phyloP scores from a whole-genome alignment of 1,284 basidiomycete species.

The Puccinia polysora region DNA sequence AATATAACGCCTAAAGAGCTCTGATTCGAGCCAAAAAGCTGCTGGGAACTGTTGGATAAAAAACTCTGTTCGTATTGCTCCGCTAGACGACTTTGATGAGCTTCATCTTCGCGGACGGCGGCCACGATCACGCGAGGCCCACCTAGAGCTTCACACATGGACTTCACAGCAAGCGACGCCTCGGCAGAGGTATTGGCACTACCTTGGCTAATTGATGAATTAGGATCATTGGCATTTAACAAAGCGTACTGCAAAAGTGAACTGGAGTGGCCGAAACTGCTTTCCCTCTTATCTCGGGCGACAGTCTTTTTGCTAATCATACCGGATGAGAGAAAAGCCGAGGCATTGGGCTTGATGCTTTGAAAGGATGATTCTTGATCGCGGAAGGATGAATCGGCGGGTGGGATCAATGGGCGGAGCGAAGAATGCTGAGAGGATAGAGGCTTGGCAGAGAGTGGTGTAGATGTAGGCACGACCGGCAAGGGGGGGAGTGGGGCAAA shows the following conservation, averaged over 20 bases:
- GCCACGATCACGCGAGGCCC: conserved; percentile 33
- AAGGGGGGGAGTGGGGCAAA: conserved; percentile 4
- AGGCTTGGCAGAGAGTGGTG: conserved; percentile 5
- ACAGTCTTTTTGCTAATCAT: conserved; percentile 25
- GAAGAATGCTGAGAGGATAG: conserved; percentile 6
- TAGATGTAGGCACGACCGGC: not conserved
- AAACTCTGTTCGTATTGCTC: conserved; percentile 24
- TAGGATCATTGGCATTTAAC: not conserved
- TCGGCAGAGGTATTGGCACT: not conserved
- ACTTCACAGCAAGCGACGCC: conserved; percentile 21
- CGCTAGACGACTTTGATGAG: not conserved
- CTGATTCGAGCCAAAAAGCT: not conserved
- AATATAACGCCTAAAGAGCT: conserved; percentile 18
- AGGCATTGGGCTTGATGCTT: conserved; percentile 38
- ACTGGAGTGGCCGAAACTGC: conserved; percentile 11
- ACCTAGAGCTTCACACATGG: conserved; percentile 37
- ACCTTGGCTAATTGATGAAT: not conserved
- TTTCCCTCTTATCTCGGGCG: conserved; percentile 9
- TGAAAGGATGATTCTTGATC: conserved; percentile 32
- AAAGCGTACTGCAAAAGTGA: conserved; percentile 24
- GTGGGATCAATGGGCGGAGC: not conserved
- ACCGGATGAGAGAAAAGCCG: conserved; percentile 36
- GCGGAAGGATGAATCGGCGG: conserved; percentile 20
- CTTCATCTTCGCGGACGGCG: conserved; percentile 33
- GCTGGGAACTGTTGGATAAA: conserved; percentile 1